Conservation (phyloP, 1,139 yeast species). For the Saccharomycopsis hybrid region DNA sequence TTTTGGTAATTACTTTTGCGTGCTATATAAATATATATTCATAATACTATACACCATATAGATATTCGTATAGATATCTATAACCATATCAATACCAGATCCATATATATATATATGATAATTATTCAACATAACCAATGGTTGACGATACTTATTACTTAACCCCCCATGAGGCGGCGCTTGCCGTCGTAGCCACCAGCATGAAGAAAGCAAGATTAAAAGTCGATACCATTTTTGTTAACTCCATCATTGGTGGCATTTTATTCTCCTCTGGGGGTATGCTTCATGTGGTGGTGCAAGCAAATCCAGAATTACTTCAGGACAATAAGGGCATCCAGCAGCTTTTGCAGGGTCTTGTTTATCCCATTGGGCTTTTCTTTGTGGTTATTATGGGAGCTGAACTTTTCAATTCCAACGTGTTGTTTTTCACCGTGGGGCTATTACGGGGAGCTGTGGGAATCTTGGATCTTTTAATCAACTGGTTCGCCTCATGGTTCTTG, state of each 20-base stretch:
- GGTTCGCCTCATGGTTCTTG: constrained; percentile 63
- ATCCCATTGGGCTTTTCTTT: constrained; percentile 65
- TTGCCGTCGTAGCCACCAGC: constrained; percentile 75
- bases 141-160: constrained; percentile 49
- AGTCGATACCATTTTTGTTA: constrained; percentile 48
- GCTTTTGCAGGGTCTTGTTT: constrained; percentile 48
- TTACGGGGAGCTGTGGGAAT: constrained; percentile 63
- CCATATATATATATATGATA: too few species aligned
- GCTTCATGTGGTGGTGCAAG: constrained; percentile 52
- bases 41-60: too few species aligned
- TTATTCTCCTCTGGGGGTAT: constrained; percentile 69
- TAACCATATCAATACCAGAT: too few species aligned
- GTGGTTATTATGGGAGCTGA: constrained; percentile 72
- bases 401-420: constrained; percentile 62
- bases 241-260: constrained; percentile 65
- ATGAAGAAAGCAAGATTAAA: constrained; percentile 73
- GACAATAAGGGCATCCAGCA: constrained; percentile 49
- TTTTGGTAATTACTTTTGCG: too few species aligned
- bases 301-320: constrained; percentile 38
- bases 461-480: constrained; percentile 55
- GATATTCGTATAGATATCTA: too few species aligned
- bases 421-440: constrained; percentile 62
- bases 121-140: too few species aligned
- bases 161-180: constrained; percentile 72
- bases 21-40: too few species aligned